These are phyloP conservation scores for Triadica sebifera DNA, from an alignment of 345 rosid species.

Conservation along the genomic window DNA sequence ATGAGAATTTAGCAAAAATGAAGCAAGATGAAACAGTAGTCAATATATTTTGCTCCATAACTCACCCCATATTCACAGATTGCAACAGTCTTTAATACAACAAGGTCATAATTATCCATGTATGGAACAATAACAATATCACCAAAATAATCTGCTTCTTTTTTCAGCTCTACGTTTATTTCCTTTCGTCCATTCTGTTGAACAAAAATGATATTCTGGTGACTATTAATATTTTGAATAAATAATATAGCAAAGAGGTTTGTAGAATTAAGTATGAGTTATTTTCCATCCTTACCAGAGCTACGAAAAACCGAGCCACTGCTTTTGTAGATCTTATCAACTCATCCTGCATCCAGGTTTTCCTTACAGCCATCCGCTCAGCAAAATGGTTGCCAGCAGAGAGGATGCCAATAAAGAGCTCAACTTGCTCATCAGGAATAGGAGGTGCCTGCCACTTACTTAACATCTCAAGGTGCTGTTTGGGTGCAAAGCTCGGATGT, in stretches of 20 bases:
- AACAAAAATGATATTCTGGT: not conserved
- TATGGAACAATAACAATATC: slow-evolving; percentile 87
- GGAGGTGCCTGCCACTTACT: slow-evolving; percentile 77
- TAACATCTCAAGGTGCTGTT: slow-evolving; percentile 76
- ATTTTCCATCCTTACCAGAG: slow-evolving; percentile 51
- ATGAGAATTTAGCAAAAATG: not conserved
- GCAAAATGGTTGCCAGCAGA: slow-evolving; percentile 92
- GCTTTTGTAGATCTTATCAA: slow-evolving; percentile 72
- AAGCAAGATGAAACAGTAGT: not conserved
- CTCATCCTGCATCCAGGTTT: slow-evolving; percentile 89
- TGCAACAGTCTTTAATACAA: slow-evolving; percentile 88
- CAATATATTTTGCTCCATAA: slow-evolving; percentile 7
- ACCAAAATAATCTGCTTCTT: slow-evolving; percentile 87
- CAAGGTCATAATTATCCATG: slow-evolving; percentile 93
- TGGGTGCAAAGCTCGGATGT: slow-evolving; percentile 87
- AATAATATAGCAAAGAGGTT: not conserved
- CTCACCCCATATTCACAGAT: slow-evolving; percentile 97
- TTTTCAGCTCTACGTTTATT: slow-evolving; percentile 76
- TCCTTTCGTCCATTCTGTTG: slow-evolving; percentile 34
- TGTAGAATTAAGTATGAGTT: not conserved
- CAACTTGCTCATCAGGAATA: slow-evolving; percentile 51
- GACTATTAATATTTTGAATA: slow-evolving; percentile 4
- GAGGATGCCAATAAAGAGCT: slow-evolving; percentile 80
- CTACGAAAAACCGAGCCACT: slow-evolving; percentile 92
- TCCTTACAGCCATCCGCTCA: slow-evolving; percentile 93